phyloP scores from a whole-genome alignment of 257 asterid genomes.

The Jaltomata sinuosa region DNA sequence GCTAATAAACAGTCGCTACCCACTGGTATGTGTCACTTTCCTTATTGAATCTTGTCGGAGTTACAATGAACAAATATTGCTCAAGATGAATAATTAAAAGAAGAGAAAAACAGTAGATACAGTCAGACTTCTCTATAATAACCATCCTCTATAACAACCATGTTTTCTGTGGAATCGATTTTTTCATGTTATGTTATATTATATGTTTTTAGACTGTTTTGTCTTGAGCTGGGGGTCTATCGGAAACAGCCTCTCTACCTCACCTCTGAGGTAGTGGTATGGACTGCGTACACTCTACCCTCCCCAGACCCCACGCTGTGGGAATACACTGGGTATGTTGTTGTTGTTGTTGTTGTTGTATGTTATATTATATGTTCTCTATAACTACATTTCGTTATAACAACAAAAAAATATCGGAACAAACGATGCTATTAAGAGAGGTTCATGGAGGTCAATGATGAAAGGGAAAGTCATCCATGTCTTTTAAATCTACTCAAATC shows the following conservation, averaged over 20 bases:
- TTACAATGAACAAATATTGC: neutral
- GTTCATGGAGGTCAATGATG: neutral
- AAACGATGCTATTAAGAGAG: neutral
- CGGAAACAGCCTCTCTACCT: no score
- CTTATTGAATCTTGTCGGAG: neutral
- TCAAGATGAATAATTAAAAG: neutral
- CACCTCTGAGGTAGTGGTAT: no score
- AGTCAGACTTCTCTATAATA: no score
- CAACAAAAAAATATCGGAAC: neutral
- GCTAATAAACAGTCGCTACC: neutral
- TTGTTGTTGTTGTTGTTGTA: no score
- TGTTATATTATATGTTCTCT: neutral
- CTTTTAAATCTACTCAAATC: neutral
- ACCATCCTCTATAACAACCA: neutral
- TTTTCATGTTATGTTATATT: no score
- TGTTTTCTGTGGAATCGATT: no score
- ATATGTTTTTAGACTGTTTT: no score
- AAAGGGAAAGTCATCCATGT: neutral
- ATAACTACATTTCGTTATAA: neutral
- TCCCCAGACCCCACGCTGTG: no score
- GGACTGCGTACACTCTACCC: no score
- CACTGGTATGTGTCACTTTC: neutral
- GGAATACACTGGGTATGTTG: no score
- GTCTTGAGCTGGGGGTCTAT: no score
- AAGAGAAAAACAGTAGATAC: neutral